Evolutionary conservation across 768 basidiomycete species (phyloP), one percentile per base, ranked within the genome.

Genomic region (Lentinus brumalis): DNA sequence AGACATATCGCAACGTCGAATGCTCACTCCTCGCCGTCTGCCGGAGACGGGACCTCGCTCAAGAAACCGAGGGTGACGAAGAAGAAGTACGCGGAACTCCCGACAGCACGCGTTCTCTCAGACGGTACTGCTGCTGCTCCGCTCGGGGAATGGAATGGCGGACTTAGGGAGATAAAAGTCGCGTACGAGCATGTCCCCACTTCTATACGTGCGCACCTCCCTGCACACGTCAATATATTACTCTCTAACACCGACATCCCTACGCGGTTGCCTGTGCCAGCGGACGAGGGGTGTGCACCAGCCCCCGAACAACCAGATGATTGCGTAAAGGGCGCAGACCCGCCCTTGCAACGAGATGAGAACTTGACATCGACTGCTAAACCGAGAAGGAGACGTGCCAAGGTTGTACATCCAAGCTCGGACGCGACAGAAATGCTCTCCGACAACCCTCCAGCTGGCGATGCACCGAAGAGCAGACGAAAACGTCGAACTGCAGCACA

Each of bases 51-150:
- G 9, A 56, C 58, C 51, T 4, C 57, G 10, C 50, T 41, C 30
- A 62, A 53, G 47, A 67, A 65, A 40, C 66, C 63, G 0, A 62
- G 40, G 5, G 62, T 75, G 56, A 83, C 79, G 0, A 80, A 71
- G 63, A 91, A 87, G 69, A 81, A 77, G 44, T 82, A 79, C 53
- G 69, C 76, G 16, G 87, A 90, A 30, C 78, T 92, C 5, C 91
- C 91, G 12, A 75, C 76, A 26, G 66, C 70, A 38, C 81, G 74
- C 66, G 53, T 78, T 26, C 70, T 75, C 47, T 75, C 77, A 29
- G 79, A 84, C 69, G 84, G 83, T 44, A 69, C 71, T 18, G 64
- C 67, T 45, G 80, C 81, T 41, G 57, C 70, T 53, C 77, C 85
- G 15, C 68, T 86, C 18, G 66, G 62, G 26, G 75, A 78, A 18